Base-by-base conservation (phyloP, 2,329 filamentous ascomycete species). In the Drechmeria coniospora region DNA sequence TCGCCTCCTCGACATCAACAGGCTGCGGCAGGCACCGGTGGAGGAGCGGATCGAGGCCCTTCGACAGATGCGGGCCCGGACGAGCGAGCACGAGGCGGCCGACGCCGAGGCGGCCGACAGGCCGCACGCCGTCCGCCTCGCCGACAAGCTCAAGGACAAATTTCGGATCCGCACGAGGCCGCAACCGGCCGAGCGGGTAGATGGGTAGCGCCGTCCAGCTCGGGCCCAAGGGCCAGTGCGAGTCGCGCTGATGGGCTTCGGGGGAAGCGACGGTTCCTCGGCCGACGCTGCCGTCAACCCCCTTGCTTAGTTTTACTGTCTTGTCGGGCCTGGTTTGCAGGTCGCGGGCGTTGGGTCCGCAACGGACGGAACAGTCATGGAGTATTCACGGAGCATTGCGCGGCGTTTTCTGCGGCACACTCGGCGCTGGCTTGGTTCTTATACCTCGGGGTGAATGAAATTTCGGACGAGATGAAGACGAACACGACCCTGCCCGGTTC, bases 41-140 rank as follows among this genome's bases (percentile, higher is more conserved):
- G 66, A 74, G 37, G 71, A 76, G 46, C 66, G 69, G n/a, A 68
- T 76, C 29, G 67, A 65, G 30, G 65, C 61, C 5, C 53, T 76
- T 5, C 57, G 71, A 20, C 60, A 61, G 28, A 50, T 50, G 45
- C 45, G 49, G 23, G 42, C 41, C 6, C 43, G 44, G 27, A 32
- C 34, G 3, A 32, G 38, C n/a, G 41, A 42, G 17, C 27, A 32
- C 11, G 37, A 36, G 11, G 29, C 31, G 7, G 47, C 38, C 23
- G 29, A 39, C 33, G 14, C 32, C 6, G 47, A 50, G 8, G 44
- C 39, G 2, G 46, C 48, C n/a, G 45, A 50, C 50, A 31, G 56
- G 47, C 36, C 47, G 15, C 56, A 56, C 15, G 54, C 59, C 28
- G 53, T 57, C 8, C 53, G 47, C 23, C 42, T 72, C 21, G 54